Evolutionary conservation across 257 asterid genomes (phyloP).

Genomic region (Plantago ovata): DNA sequence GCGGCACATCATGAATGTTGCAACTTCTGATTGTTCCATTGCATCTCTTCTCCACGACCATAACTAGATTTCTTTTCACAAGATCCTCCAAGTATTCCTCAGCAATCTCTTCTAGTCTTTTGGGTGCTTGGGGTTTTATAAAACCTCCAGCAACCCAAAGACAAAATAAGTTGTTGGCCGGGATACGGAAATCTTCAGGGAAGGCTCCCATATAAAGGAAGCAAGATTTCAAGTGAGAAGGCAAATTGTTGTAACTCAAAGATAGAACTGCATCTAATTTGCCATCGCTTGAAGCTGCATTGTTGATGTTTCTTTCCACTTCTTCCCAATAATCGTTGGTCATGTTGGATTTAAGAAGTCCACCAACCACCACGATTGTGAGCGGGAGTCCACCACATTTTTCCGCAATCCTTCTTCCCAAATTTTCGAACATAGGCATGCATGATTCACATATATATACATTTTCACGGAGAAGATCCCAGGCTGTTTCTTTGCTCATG

Average conservation of each 20-base stretch:
- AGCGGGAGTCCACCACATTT: background rate
- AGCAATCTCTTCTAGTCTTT: background rate
- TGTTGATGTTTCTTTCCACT: background rate
- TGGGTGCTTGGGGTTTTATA: background rate
- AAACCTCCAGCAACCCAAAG: conserved; percentile 25
- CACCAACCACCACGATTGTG: conserved; percentile 15
- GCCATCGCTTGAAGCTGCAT: conserved; percentile 1
- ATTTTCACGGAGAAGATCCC: background rate
- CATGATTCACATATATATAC: background rate
- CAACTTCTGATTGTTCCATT: conserved; percentile 12
- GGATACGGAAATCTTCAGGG: conserved; percentile 15
- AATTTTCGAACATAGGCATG: background rate
- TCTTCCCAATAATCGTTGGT: conserved; percentile 12
- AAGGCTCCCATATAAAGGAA: conserved; percentile 27
- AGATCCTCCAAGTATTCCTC: conserved; percentile 20
- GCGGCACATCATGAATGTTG: conserved; percentile 20
- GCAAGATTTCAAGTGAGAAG: conserved; percentile 19
- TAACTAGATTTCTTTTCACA: conserved; percentile 14
- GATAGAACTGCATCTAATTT: conserved; percentile 6
- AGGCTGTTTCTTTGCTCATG: background rate
- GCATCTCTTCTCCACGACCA: background rate
- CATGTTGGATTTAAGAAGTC: background rate
- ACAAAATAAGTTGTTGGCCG: background rate
- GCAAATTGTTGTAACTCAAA: conserved; percentile 26
- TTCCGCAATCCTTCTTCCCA: background rate